Evolutionary conservation across 352 stramenopile species (phyloP), one percentile per base, ranked within the genome.

Genomic region (Pythium oligandrum): DNA sequence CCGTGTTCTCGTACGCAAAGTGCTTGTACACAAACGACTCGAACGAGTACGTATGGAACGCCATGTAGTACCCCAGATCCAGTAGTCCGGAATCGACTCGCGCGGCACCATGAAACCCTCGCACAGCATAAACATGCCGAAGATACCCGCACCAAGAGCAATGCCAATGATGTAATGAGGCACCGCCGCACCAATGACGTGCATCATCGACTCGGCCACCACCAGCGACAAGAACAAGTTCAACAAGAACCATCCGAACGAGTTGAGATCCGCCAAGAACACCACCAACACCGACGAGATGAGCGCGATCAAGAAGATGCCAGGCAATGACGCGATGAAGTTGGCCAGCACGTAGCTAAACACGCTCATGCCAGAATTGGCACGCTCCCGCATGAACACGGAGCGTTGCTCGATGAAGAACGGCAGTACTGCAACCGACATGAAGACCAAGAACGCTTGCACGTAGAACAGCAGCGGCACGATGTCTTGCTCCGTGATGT

Each of bases 381-480:
- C 68, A 1, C 81, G 68, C 66, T 96, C 89, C 6, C 88, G 85
- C 47, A 90, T 58, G 37, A 96, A 86, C 42, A 96, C 89, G 4
- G 71, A 72, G 50, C 88, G 71, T 53, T 96, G 77, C 40, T 96
- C 77, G 51, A 96, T 73, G 34, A 94, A 73, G 42, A 84, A 86
- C 3, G 89, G 89, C 26, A 97, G 53, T 2, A 76, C 80, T 3
- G 88, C 88, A 12, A 96, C 77, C 6, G 71, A 90, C 86, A 96
- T 97, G 66, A 95, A 96, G 30, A 93, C 83, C 45, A 96, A 66
- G 59, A 97, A 96, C 7, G 86, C 85, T 44, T 93, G 81, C 5
- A 92, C 75, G 68, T 92, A 96, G 64, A 96, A 96, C 6, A 96
- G 63, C 32, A 96, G 61, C 9, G 83, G 71, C 8, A 84, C 71